Evolutionary conservation across 2,329 filamentous ascomycete genomes (phyloP), one percentile per base, ranked within the genome.

Genomic region (Pyricularia sp.): DNA sequence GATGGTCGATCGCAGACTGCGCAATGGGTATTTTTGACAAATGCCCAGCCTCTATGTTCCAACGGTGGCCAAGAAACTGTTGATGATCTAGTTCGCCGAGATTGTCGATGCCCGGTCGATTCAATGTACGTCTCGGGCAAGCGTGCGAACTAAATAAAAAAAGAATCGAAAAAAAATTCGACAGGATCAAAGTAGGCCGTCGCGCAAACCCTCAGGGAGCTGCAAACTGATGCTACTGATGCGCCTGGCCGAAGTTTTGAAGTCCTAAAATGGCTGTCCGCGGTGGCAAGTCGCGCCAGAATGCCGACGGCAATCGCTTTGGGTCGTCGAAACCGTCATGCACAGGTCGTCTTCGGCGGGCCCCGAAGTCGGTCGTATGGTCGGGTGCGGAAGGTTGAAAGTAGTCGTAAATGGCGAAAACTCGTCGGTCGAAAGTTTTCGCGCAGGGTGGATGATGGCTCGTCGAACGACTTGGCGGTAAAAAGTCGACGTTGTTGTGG

Each of bases 271-370:
- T 66, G 65, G 66, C 69, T 68, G 70, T 71, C 65, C 69, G 70
- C 71, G 75, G 72, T 72, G 75, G 72, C 72, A 71, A 75, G 73
- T 73, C 71, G 73, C 75, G 73, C 72, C 71, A 74, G 72, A 73
- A 71, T 70, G 73, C 73, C 72, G 75, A 75, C 74, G 73, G 72
- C 69, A 73, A 71, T 72, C 71, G 68, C 72, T 70, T 71, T 73
- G 70, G 68, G 72, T 63, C n/a, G 24, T 44, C 22, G 26, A 30
- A n/a, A 44, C 62, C 33, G 44, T 53, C 44, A 63, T 63, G 62
- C 62, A 63, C 62, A 28, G 28, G 28, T 55, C 22, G 44, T 61
- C 44, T 63, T 63, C 62, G 35, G 60, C 60, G 22, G 60, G 30
- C 60, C 60, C 60, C 53, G 60, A 62, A 62, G 60, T 62, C n/a